Percentiles rank a stretch among this genome's conserved stretches.
These are phyloP conservation scores for Candida tammaniensis DNA, from an alignment of 805 yeast species.

Conservation along the genomic window DNA sequence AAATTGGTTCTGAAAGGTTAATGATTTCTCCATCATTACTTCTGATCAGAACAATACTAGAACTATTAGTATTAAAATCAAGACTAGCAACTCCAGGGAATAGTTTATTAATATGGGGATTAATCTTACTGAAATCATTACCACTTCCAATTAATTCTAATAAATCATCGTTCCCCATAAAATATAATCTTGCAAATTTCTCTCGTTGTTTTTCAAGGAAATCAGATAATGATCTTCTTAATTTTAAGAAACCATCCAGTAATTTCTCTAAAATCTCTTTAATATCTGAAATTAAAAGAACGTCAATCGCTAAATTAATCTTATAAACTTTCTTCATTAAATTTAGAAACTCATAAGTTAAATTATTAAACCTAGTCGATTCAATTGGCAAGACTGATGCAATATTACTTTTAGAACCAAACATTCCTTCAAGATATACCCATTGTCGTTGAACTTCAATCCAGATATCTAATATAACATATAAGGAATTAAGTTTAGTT, in stretches of 20 bases:
- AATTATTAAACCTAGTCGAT: slow-evolving; percentile 58
- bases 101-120: slow-evolving; percentile 66
- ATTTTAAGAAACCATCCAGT: slow-evolving; percentile 52
- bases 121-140: slow-evolving; percentile 42
- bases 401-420: slow-evolving; percentile 57
- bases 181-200: slow-evolving; percentile 76
- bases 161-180: slow-evolving; percentile 87
- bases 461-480: slow-evolving; percentile 63
- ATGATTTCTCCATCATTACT: slow-evolving; percentile 71
- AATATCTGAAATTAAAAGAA: slow-evolving; percentile 49
- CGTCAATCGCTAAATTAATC: slow-evolving; percentile 52
- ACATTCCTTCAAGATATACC: slow-evolving; percentile 80
- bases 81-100: slow-evolving; percentile 61
- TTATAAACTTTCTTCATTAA: slow-evolving; percentile 50
- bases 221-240: slow-evolving; percentile 67
- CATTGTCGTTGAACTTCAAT: slow-evolving; percentile 85
- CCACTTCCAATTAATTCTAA: slow-evolving; percentile 76
- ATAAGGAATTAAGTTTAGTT: slow-evolving; percentile 48
- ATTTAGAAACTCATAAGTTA: slow-evolving; percentile 59
- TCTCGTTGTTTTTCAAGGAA: slow-evolving; percentile 79
- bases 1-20: slow-evolving; percentile 40
- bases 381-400: slow-evolving; percentile 67
- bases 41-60: slow-evolving; percentile 41
- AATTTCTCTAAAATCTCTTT: slow-evolving; percentile 45
- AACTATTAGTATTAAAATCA: slow-evolving; percentile 26